Evolutionary conservation across 140 eudicot genomes (phyloP), one percentile per base, ranked within the genome.

Genomic region (Flaveria floridana): DNA sequence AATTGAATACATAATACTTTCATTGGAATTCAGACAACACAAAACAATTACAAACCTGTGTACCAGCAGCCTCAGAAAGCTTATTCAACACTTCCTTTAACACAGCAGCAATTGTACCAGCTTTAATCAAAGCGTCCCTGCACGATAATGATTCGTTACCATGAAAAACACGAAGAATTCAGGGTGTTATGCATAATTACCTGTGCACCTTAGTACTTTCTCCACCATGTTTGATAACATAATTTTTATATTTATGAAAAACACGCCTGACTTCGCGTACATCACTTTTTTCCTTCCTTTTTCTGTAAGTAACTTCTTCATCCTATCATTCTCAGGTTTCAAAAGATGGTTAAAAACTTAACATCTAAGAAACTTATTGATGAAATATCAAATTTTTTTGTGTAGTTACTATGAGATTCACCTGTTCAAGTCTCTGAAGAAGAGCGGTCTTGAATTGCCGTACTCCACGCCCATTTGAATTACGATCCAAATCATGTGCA

Each of bases 351-450:
- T 48, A 55, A 66, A 67, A 47, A 18, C 15, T 62, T 66, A 28
- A 72, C 52, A 23, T 21, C 14, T 23, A 41, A 53, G 46, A 41
- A 25, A 59, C 3, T 15, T 37, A 42, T 52, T 4, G 20, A 20
- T 56, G 20, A 68, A 57, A 39, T 48, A 34, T 48, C 14, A 41
- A 30, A n/a, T 21, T 11, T 18, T 42, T 57, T 28, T 70, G 28
- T 57, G 18, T 34, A 21, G 25, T 56, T 41, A 9, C 51, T 48
- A 51, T 18, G 56, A 15, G 12, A 73, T 25, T 56, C 79, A 95
- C 99, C 96, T 81, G 92, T 73, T 91, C 95, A 30, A 95, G 99
- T 30, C 96, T 82, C 71, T 91, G 99, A 83, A 95, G 99, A 62
- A 95, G 89, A 50, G 96, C 84, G 76, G 99, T 95, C 84, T 95